Conservation (phyloP, 768 basidiomycete species). For the Amanita muscaria region DNA sequence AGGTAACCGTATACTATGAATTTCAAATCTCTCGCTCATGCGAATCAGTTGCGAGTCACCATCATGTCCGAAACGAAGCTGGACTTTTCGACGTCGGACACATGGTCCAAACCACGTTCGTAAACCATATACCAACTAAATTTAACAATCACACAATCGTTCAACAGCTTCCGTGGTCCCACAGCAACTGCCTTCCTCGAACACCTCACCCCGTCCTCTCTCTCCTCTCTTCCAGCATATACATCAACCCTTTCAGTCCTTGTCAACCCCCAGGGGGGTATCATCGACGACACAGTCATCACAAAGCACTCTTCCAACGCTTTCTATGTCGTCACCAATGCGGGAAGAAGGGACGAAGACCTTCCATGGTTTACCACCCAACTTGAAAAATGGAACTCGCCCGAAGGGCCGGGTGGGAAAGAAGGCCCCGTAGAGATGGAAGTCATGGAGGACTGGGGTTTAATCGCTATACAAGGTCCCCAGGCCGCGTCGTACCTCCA, state of each 20-base stretch:
- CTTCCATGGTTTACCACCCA: conserved; percentile 65
- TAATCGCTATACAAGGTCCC: conserved; percentile 92
- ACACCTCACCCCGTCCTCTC: conserved; percentile 82
- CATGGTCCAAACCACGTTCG: conserved; percentile 91
- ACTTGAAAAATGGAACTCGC: conserved; percentile 71
- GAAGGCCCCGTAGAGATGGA: conserved; percentile 70
- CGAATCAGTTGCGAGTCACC: conserved; percentile 73
- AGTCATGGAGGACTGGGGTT: conserved; percentile 74
- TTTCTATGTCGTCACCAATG: conserved; percentile 96
- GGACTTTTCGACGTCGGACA: conserved; percentile 97
- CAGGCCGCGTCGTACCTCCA: conserved; percentile 77
- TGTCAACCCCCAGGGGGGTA: conserved; percentile 84
- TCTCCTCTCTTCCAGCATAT: conserved; percentile 58
- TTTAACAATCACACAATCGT: not conserved
- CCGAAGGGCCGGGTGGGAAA: conserved; percentile 25
- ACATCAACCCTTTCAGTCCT: conserved; percentile 82
- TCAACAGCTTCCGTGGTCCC: conserved; percentile 69
- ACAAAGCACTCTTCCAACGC: conserved; percentile 73
- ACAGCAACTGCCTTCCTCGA: conserved; percentile 76
- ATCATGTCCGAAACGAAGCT: conserved; percentile 71
- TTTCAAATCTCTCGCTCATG: not conserved
- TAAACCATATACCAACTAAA: not conserved
- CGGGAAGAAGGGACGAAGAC: conserved; percentile 77
- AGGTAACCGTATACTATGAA: conserved; percentile 30
- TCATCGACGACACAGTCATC: conserved; percentile 93